Base-by-base conservation (phyloP, 1,284 basidiomycete species). In the Caloboletus inedulis region DNA sequence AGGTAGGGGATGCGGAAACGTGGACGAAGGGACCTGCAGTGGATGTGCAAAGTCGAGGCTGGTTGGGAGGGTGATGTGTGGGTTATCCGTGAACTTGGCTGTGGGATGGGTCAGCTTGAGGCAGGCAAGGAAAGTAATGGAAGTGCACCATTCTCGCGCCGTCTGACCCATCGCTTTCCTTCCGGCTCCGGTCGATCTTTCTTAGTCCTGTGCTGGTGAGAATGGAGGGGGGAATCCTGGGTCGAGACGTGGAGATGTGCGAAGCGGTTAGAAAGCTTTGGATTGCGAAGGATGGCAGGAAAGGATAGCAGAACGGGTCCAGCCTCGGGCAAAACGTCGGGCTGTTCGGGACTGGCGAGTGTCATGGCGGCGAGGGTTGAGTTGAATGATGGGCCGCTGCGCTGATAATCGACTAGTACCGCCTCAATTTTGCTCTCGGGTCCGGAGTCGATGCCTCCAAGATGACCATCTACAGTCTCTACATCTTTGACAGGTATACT, bases 381-480 rank as follows among this genome's bases (percentile, higher is more conserved):
- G 21, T 12, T 14, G 14, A 7, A 46, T 1, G 29, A 30, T 4
- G 45, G n/a, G n/a, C n/a, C n/a, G n/a, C n/a, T n/a, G n/a, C n/a
- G n/a, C n/a, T n/a, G n/a, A n/a, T n/a, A n/a, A n/a, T n/a, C n/a
- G n/a, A n/a, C n/a, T n/a, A n/a, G n/a, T n/a, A n/a, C n/a, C n/a
- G n/a, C n/a, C n/a, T n/a, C n/a, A n/a, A n/a, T n/a, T n/a, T n/a
- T n/a, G n/a, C n/a, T n/a, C n/a, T n/a, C n/a, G n/a, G n/a, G n/a
- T n/a, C n/a, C n/a, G n/a, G 6, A 19, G 16, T 27, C n/a, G 8
- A 27, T 18, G 30, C 23, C 37, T 27, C n/a, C n/a, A 41, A 25
- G 30, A 91, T 94, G 85, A 88, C 89, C 12, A 91, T 95, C 62
- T 82, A 84, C 74, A 93, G 91, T 59, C 74, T 96, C 44, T 95